Evolutionary conservation across 176 grass and related monocot genomes (phyloP).

Genomic region (Otatea glauca): DNA sequence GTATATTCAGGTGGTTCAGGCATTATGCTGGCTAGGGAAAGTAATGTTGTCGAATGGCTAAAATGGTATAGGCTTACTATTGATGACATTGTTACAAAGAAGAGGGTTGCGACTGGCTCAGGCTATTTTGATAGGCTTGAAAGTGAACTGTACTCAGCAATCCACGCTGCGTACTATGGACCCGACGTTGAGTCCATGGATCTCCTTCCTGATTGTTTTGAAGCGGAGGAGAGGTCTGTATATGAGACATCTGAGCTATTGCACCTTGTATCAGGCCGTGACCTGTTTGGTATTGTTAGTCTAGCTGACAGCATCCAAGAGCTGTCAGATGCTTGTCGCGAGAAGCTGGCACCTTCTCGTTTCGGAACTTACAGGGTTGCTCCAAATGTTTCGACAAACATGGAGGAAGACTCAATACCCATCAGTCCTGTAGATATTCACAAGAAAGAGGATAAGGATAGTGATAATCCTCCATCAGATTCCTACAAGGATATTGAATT

Average conservation of each 20-base stretch:
- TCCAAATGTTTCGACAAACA: slow-evolving; percentile 36
- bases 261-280: slow-evolving; percentile 91
- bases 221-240: slow-evolving; percentile 90
- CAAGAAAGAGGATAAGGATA: slow-evolving; percentile 31
- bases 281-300: slow-evolving; percentile 85
- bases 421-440: slow-evolving; percentile 26
- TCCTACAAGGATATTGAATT: slow-evolving; percentile 81
- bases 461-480: slow-evolving; percentile 49
- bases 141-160: slow-evolving; percentile 80
- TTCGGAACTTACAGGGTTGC: slow-evolving; percentile 20
- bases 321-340: slow-evolving; percentile 53
- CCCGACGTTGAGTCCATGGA: slow-evolving; percentile 73
- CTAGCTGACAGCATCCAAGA: slow-evolving; percentile 48
- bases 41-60: slow-evolving; percentile 90
- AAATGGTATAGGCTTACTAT: slow-evolving; percentile 89
- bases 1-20: slow-evolving; percentile 56
- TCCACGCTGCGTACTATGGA: slow-evolving; percentile 85
- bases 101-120: slow-evolving; percentile 64
- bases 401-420: slow-evolving; percentile 24
- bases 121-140: slow-evolving; percentile 86
- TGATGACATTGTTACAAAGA: slow-evolving; percentile 79
- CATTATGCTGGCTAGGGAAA: slow-evolving; percentile 62
- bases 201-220: slow-evolving; percentile 87
- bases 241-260: slow-evolving; percentile 81
- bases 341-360: slow-evolving; percentile 51